Conservation (phyloP, 345 rosid species). For the Pugionium cornutum region DNA sequence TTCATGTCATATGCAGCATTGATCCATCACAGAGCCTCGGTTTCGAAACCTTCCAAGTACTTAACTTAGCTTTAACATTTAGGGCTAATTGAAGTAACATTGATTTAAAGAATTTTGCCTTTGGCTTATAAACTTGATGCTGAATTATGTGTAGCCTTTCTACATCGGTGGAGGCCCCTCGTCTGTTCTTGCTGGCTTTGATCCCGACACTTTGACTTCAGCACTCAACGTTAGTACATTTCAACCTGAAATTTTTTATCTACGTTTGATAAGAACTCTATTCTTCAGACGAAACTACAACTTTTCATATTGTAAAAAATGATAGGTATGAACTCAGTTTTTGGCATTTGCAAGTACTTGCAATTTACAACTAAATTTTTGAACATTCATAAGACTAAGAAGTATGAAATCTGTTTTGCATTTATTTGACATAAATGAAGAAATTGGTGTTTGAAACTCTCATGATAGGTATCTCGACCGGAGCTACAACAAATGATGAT, state of each 20-base stretch:
- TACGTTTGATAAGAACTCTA: background rate
- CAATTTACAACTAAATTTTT: too few relatives aligned
- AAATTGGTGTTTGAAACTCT: background rate
- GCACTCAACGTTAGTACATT: conserved; percentile 69
- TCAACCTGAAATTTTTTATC: background rate
- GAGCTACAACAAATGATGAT: conserved; percentile 49
- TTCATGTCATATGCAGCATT: conserved; percentile 66
- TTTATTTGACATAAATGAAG: background rate
- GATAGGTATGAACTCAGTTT: too few relatives aligned
- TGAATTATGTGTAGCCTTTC: conserved; percentile 58
- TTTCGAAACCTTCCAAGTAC: conserved; percentile 65
- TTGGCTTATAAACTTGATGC: conserved; percentile 8
- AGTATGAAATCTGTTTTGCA: background rate
- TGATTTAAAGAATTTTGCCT: background rate
- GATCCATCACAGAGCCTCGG: conserved; percentile 74
- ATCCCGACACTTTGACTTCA: conserved; percentile 54
- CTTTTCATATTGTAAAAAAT: too few relatives aligned
- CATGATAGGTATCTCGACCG: conserved; percentile 48
- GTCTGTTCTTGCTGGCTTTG: conserved; percentile 70
- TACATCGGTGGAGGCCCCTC: conserved; percentile 80
- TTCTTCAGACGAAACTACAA: background rate
- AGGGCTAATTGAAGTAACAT: background rate
- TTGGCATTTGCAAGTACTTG: too few relatives aligned
- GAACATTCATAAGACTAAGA: too few relatives aligned
- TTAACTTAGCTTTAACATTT: conserved; percentile 1